These are phyloP conservation scores for Fusarium sp. DNA, from an alignment of 2,329 filamentous ascomycete genomes.

Conservation along the genomic window DNA sequence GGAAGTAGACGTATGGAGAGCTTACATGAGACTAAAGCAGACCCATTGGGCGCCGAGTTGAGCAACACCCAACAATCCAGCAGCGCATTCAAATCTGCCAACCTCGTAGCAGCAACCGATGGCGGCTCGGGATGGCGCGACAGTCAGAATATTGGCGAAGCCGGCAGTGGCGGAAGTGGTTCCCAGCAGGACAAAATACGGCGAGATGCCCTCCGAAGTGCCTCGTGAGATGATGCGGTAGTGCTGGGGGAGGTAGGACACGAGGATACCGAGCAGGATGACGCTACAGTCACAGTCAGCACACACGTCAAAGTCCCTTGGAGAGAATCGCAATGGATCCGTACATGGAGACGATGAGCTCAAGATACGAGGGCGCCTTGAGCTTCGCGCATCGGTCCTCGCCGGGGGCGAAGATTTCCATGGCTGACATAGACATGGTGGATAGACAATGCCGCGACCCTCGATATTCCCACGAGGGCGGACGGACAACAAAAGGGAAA, in stretches of 20 bases:
- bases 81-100: constrained; percentile 83
- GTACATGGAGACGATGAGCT: constrained; percentile 68
- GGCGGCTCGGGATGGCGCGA: constrained; percentile 85
- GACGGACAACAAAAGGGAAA: background rate
- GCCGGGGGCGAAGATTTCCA: constrained; percentile 43
- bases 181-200: constrained; percentile 94
- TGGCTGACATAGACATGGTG: constrained; percentile 22
- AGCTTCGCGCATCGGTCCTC: constrained; percentile 60
- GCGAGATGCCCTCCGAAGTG: constrained; percentile 93
- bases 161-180: constrained; percentile 89
- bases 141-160: constrained; percentile 91
- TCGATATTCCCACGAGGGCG: background rate
- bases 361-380: constrained; percentile 64
- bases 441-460: background rate
- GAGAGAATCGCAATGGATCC: constrained; percentile 21
- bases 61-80: constrained; percentile 86
- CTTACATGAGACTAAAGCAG: constrained; percentile 92
- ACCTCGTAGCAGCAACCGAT: constrained; percentile 88
- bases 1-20: constrained; percentile 40
- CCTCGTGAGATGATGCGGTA: constrained; percentile 87
- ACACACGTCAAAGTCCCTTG: background rate
- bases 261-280: constrained; percentile 86
- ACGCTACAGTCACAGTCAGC: constrained; percentile 57
- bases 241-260: constrained; percentile 96
- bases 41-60: constrained; percentile 94